phyloP scores from a whole-genome alignment of 163 green algal species.

The Scenedesmus sp. region DNA sequence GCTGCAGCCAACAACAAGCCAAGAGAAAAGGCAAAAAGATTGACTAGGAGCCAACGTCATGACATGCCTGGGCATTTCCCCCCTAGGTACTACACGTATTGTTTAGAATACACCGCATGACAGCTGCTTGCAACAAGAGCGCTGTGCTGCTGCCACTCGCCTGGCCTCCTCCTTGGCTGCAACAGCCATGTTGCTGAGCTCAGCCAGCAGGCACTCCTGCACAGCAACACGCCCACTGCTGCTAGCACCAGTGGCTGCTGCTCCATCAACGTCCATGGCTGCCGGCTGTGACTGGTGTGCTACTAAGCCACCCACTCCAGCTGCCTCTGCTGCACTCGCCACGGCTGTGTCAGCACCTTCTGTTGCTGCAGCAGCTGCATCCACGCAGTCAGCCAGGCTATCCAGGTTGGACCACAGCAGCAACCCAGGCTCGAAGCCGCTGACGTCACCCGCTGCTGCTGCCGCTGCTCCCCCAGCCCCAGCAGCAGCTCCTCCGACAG shows the following conservation, averaged over 20 bases:
- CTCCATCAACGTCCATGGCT: conserved; percentile 4
- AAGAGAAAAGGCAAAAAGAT: no score
- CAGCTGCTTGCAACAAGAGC: not conserved
- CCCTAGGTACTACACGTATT: no score
- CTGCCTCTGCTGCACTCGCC: not conserved
- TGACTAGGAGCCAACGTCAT: no score
- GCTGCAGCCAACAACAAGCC: no score
- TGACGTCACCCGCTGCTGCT: conserved; percentile 29
- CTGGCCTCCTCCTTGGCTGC: conserved; percentile 5
- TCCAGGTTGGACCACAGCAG: conserved; percentile 43
- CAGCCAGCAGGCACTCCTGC: conserved; percentile 34
- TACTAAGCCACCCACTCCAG: not conserved
- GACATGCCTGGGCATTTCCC: no score
- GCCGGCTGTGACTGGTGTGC: conserved; percentile 19
- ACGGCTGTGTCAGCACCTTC: not conserved
- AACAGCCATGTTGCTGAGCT: conserved; percentile 31
- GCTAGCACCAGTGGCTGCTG: not conserved
- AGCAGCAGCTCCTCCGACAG: conserved; percentile 42
- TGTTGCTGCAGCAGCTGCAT: not conserved
- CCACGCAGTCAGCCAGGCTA: conserved; percentile 21
- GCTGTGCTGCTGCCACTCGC: conserved; percentile 1
- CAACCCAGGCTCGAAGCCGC: not conserved
- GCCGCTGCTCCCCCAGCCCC: conserved; percentile 30
- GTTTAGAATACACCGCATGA: not conserved
- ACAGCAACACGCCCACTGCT: not conserved